Evolutionary conservation across 2,329 filamentous ascomycete genomes (phyloP), one percentile per base, ranked within the genome.

Genomic region (Ilyonectria mors-panacis): DNA sequence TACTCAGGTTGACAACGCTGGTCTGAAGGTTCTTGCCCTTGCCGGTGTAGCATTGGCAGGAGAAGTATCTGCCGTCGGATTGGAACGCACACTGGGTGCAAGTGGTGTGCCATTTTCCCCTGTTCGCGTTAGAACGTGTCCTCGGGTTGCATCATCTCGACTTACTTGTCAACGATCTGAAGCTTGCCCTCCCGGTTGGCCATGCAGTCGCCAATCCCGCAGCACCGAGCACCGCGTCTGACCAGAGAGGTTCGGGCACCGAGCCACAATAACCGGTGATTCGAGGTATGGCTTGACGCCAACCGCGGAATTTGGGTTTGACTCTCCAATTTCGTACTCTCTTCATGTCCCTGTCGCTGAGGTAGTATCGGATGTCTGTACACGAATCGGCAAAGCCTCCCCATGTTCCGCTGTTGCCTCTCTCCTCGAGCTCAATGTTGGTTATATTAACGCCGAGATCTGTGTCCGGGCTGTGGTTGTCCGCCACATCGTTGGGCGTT

Each of bases 311-410:
- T 9, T 17, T 10, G 47, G 47, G 26, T n/a, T 51, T 5, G 7
- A n/a, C 10, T 51, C 48, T 17, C 26, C 28, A 5, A 33, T 17
- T 12, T 59, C 47, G 19, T 45, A 42, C 30, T n/a, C 48, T 45
- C 8, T 68, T 50, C 28, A 55, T 61, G 30, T 74, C 70, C 8
- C 61, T 56, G 33, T 69, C 63, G 23, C 55, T 42, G 51, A 73
- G 54, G 45, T 70, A 70, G 62, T 61, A 70, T n/a, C 66, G 60
- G 0, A 72, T 45, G 17, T 72, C 70, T 19, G 57, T 59, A 44
- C 72, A 74, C 9, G 53, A 60, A 21, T 63, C 58, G 47, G 65
- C 57, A 39, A 66, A 73, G 0, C 70, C 69, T 1, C 66, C 69
- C 47, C 44, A 48, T 8, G 44, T 48, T 13, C 44, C 44, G 44